Conservation (phyloP, 148 eudicot species). For the Heliamphora exappendiculata region DNA sequence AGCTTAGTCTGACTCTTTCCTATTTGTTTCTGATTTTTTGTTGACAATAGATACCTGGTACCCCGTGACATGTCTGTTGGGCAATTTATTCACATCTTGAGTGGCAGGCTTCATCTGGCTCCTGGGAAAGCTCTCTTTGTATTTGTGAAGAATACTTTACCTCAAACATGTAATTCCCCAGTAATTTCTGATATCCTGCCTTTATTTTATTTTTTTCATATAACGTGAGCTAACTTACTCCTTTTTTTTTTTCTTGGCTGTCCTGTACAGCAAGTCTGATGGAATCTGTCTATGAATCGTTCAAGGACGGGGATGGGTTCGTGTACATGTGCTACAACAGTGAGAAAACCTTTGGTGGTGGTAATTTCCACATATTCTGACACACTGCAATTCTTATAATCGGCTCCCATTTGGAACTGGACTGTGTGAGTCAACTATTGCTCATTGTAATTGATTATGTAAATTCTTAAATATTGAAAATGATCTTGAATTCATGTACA, state of each 20-base stretch:
- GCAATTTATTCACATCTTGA: constrained; percentile 72
- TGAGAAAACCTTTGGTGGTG: constrained; percentile 80
- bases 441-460: constrained; percentile 1
- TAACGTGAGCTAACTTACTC: not conserved
- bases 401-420: not conserved
- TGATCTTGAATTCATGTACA: constrained; percentile 1
- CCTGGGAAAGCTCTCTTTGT: constrained; percentile 89
- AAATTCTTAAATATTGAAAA: not conserved
- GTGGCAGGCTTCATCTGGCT: constrained; percentile 67
- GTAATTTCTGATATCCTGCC: not conserved
- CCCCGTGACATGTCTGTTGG: constrained; percentile 91
- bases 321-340: constrained; percentile 92
- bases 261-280: constrained; percentile 58
- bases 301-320: constrained; percentile 92
- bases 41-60: constrained; percentile 56
- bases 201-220: not conserved
- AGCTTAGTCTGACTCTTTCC: not conserved
- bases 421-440: not conserved
- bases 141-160: constrained; percentile 73
- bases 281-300: constrained; percentile 62
- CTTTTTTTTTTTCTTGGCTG: not conserved
- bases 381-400: not conserved
- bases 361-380: not conserved
- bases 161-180: constrained; percentile 61
- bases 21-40: not conserved